These are phyloP conservation scores for Mycena amicta DNA, from an alignment of 768 basidiomycete species.

Conservation along the genomic window DNA sequence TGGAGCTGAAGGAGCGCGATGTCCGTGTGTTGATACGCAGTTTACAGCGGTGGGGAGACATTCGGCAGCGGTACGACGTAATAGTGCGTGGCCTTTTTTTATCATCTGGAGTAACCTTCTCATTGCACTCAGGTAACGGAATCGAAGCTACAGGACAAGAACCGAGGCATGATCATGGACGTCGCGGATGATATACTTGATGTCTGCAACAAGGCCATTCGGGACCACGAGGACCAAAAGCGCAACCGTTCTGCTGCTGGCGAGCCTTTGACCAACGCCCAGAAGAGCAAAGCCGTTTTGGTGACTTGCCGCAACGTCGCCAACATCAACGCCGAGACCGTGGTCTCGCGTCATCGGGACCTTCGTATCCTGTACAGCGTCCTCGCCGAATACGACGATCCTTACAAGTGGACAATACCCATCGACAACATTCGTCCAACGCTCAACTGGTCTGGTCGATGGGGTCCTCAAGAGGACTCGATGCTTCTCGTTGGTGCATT, in stretches of 20 bases:
- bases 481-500: constrained; percentile 94
- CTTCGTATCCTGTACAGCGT: constrained; percentile 86
- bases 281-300: constrained; percentile 96
- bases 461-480: constrained; percentile 90
- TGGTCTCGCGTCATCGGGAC: constrained; percentile 86
- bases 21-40: constrained; percentile 94
- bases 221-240: constrained; percentile 82
- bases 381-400: constrained; percentile 70
- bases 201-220: constrained; percentile 79
- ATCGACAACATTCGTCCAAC: constrained; percentile 93
- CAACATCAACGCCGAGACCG: constrained; percentile 97
- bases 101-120: too few relatives aligned
- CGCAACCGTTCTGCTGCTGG: constrained; percentile 75
- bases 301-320: constrained; percentile 87
- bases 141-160: constrained; percentile 90
- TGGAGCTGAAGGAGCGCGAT: constrained; percentile 97
- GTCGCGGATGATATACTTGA: constrained; percentile 92
- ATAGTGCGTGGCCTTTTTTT: constrained; percentile 63
- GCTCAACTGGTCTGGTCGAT: constrained; percentile 94
- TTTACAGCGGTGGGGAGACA: constrained; percentile 97
- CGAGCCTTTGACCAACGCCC: constrained; percentile 87
- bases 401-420: constrained; percentile 85
- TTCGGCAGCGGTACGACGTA: constrained; percentile 88
- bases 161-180: constrained; percentile 87
- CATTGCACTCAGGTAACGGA: constrained; percentile 67